Conservation (phyloP, 2,329 filamentous ascomycete species). For the Botryotinia calthae region DNA sequence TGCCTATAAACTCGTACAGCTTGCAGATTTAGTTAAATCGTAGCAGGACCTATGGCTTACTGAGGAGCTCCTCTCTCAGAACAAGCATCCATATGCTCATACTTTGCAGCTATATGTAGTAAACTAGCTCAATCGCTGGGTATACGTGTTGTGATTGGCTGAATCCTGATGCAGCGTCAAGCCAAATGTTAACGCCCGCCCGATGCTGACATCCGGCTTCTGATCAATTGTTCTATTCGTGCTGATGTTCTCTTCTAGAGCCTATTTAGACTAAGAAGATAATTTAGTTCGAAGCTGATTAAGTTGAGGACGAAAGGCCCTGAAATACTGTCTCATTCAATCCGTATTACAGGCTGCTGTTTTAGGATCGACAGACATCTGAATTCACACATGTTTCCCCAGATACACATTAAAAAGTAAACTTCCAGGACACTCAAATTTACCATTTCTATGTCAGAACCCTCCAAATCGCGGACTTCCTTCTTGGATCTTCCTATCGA, state of each 20-base stretch:
- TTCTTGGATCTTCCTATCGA: background rate
- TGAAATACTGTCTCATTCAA: background rate
- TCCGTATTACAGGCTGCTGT: background rate
- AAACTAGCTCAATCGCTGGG: background rate
- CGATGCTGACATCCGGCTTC: background rate
- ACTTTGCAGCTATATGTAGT: background rate
- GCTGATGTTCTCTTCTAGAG: background rate
- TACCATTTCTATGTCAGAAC: background rate
- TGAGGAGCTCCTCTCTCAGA: background rate
- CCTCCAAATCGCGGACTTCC: background rate
- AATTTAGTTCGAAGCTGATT: background rate
- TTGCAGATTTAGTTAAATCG: background rate
- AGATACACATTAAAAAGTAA: background rate
- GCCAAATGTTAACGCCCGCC: background rate
- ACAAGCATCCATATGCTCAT: background rate
- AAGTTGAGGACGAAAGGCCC: too few species aligned
- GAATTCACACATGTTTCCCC: too few species aligned
- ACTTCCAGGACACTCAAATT: background rate
- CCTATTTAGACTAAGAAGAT: background rate
- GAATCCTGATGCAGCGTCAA: background rate
- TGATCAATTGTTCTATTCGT: background rate
- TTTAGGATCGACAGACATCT: background rate
- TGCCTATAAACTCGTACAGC: background rate
- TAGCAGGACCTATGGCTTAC: background rate
- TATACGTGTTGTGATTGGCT: background rate